Base-by-base conservation (phyloP, 2,329 filamentous ascomycete genomes). In the Penicillium sp. region DNA sequence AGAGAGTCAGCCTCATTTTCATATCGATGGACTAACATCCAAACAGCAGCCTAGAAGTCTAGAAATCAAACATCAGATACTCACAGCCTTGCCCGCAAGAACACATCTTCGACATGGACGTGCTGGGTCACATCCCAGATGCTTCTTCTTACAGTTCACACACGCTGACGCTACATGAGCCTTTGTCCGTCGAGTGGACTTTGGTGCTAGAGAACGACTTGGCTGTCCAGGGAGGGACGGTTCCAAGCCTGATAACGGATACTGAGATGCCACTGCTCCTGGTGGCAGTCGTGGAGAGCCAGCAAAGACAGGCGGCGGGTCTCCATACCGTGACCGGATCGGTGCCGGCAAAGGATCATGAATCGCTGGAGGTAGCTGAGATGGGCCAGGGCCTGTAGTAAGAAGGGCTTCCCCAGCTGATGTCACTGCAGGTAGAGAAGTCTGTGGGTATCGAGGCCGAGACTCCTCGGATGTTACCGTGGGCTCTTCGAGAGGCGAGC, bases 121-220 rank as follows among this genome's bases (percentile, higher is more conserved):
- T 50, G 73, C 76, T 27, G 76, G 72, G 58, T 80, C 78, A 61
- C 78, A 80, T 42, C 77, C 75, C 50, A 80, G 59, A 59, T 80
- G 78, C 63, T 80, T 80, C 63, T 76, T 77, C 61, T 80, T 80
- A 64, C 78, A 80, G 59, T 80, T 80, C 14, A 80, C 75, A 63
- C 78, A 80, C 2, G 78, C 78, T 4, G 78, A 80, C 29, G 78
- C 77, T 27, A 80, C 78, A 67, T 80, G 78, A 7, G 78, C 75
- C 58, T 80, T 80, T 4, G 76, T 75, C 45, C 78, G 77, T 47
- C 78, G 68, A 0, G 77, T 77, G 16, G 76, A 70, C 46, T 76
- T 75, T 33, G 77, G 70, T 48, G 66, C 60, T 23, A 75, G 57
- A 39, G 69, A 50, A 47, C 74, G 67, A 48, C 62, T 58, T 26